Base-by-base conservation (phyloP, 1,284 basidiomycete species). In the Erythrobasidium hasegawianum region DNA sequence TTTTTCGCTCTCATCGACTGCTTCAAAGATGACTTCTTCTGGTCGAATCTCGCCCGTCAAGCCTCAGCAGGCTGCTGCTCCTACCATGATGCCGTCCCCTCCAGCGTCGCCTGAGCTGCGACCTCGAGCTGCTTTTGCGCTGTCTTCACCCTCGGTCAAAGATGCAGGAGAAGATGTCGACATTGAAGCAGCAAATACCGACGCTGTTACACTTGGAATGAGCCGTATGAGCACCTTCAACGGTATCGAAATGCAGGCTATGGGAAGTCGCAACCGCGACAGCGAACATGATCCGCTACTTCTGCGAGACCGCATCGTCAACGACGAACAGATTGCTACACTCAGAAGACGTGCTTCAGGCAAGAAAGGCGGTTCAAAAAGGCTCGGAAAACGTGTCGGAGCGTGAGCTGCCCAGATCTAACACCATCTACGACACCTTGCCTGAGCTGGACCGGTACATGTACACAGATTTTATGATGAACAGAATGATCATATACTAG, bases 401-500 rank as follows among this genome's bases (percentile, higher is more conserved):
- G 43, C 43, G 43, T 47, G 22, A 11, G 33, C 33, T 33, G 33
- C 33, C 33, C 4, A 33, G 33, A n/a, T n/a, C n/a, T n/a, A n/a
- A n/a, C n/a, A n/a, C n/a, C n/a, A n/a, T n/a, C n/a, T n/a, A n/a
- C n/a, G n/a, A n/a, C n/a, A n/a, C n/a, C n/a, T n/a, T n/a, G n/a
- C n/a, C n/a, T n/a, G n/a, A n/a, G n/a, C n/a, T n/a, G n/a, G n/a
- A n/a, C n/a, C n/a, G n/a, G n/a, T n/a, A 33, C 33, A 33, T 18
- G 7, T 66, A 41, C 64, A 41, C 50, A 67, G 52, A 38, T 67
- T 67, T 75, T 91, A 97, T 72, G 78, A 83, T 57, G 84, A 80
- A 55, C 94, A 97, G 78, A 97, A 97, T 80, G 80, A 85, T 83
- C 87, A 95, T 70, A 97, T 97, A 70, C 77, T 80, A 39, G 83